Evolutionary conservation across 768 basidiomycete species (phyloP), one percentile per base, ranked within the genome.

Genomic region (Collybia sordida): DNA sequence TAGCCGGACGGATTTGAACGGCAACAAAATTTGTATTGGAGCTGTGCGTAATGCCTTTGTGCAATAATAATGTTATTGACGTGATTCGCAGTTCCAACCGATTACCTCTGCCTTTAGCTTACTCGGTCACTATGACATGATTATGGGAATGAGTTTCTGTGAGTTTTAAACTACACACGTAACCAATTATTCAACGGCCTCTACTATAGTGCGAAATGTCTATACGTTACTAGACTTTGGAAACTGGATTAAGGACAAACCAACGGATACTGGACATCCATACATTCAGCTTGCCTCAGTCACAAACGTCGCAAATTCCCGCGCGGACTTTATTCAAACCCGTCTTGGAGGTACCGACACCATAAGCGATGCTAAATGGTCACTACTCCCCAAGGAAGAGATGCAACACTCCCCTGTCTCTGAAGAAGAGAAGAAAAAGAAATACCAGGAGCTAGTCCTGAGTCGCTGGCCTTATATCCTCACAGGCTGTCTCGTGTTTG

Each of bases 81-180:
- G 9, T 14, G 31, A 11, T 31, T 11, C 50, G 31, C 56, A 89
- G 81, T 92, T 89, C 75, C 90, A 92, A 74, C 90, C 89, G 2
- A 88, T 90, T 55, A 88, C 88, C 12, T 80, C 83, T 3, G 87
- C 88, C 4, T 89, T 90, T 69, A 85, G 86, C 70, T 55, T 89
- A 36, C 77, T 88, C 22, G 86, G 88, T 54, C 77, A 86, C 61
- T 92, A 88, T 55, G 89, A 92, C 57, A 83, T 90, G 75, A 88
- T 91, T 58, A 75, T 90, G 42, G 89, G 89, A 55, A 89, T 90
- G 87, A 78, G 78, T 47, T 89, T 91, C 71, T 49, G 88, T 90
- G 66, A 57, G 86, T 34, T 6, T 31, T 31, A 7, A 31, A 31
- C 31, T 11, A 15, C 31, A 34, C 8, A n/a, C 19, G 11, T 46